A percentile compares a stretch with the other conserved stretches of the same genome.
These are phyloP conservation scores for Trichoderma afroharzianum DNA, from an alignment of 2,329 filamentous ascomycete species.

Conservation along the genomic window DNA sequence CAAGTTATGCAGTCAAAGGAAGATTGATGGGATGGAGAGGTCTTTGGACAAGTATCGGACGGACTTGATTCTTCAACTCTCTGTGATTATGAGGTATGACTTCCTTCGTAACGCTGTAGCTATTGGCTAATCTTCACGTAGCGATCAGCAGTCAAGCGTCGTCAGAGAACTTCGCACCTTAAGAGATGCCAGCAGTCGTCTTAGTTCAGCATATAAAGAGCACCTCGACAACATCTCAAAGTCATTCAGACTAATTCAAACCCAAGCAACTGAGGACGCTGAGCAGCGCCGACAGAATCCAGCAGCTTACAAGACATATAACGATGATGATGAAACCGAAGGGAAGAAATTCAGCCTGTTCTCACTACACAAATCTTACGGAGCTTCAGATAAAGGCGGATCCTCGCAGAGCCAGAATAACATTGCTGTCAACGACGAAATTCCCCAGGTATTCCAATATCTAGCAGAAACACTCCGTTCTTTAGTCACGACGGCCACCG, in stretches of 20 bases:
- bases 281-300: neutral
- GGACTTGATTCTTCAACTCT: neutral
- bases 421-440: neutral
- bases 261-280: neutral
- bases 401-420: neutral
- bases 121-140: rapidly evolving
- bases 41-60: neutral
- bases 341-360: neutral
- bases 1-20: neutral
- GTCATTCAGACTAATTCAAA: neutral
- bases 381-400: neutral
- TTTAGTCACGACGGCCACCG: neutral
- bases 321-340: neutral
- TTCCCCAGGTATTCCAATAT: neutral
- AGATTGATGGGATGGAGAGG: neutral
- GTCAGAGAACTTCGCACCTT: neutral
- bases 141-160: neutral
- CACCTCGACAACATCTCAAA: neutral
- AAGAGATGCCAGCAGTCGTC: neutral
- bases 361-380: neutral
- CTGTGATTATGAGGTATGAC: neutral
- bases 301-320: neutral
- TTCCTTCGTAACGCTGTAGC: neutral
- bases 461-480: neutral
- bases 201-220: neutral